A percentile compares a stretch with the other conserved stretches of the same genome.
Evolutionary conservation across 805 yeast species (phyloP).

Genomic region (Kluyveromyces wickerhamii): DNA sequence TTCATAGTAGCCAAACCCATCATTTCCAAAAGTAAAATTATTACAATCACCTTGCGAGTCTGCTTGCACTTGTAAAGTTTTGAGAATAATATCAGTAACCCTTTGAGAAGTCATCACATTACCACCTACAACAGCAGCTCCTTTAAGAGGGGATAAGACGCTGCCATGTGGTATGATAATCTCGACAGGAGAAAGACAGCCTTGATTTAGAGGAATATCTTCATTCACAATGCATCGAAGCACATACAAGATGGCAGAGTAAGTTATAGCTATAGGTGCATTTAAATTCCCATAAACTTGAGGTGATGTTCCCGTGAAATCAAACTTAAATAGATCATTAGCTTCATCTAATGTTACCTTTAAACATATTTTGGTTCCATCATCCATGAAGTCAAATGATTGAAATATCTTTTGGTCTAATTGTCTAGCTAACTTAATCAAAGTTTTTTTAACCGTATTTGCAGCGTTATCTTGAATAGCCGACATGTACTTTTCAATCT

Average conservation of each 20-base stretch:
- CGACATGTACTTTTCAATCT: slow-evolving; percentile 22
- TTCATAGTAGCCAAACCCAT: slow-evolving; percentile 39
- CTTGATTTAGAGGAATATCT: slow-evolving; percentile 47
- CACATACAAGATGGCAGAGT: slow-evolving; percentile 41
- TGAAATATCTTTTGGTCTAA: slow-evolving; percentile 30
- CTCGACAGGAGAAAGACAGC: slow-evolving; percentile 37
- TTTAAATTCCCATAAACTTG: slow-evolving; percentile 42
- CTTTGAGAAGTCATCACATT: slow-evolving; percentile 48
- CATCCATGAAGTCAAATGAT: slow-evolving; percentile 38
- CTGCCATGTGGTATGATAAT: slow-evolving; percentile 16
- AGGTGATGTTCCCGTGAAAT: slow-evolving; percentile 41
- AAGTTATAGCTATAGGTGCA: slow-evolving; percentile 43
- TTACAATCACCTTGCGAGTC: slow-evolving; percentile 49
- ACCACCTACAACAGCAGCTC: slow-evolving; percentile 41
- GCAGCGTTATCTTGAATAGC: slow-evolving; percentile 51
- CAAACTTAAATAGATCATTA: slow-evolving; percentile 36
- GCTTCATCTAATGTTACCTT: slow-evolving; percentile 29
- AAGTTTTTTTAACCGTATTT: slow-evolving; percentile 48
- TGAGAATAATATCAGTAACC: slow-evolving; percentile 41
- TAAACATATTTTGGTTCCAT: slow-evolving; percentile 41
- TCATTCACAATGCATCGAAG: slow-evolving; percentile 38
- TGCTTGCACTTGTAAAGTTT: slow-evolving; percentile 43
- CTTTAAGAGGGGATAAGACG: slow-evolving; percentile 32
- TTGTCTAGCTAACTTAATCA: slow-evolving; percentile 38
- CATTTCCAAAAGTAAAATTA: slow-evolving; percentile 46